Evolutionary conservation across 164 flowering plant genomes (phyloP), one percentile per base, ranked within the genome.

Genomic region (Aristolochia contorta): DNA sequence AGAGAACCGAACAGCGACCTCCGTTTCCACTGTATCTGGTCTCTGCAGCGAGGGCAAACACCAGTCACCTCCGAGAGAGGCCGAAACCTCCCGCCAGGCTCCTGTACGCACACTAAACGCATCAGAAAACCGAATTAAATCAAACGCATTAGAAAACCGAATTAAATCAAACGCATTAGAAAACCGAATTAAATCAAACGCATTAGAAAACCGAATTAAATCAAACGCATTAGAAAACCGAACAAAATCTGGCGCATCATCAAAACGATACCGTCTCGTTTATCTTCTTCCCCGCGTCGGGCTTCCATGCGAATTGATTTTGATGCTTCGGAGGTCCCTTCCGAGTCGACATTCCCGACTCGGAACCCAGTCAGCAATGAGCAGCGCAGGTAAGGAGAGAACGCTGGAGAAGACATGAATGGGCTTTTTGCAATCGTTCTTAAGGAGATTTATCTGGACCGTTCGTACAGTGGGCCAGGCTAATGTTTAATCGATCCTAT

Each of bases 1-100:
- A 56, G 41, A 32, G 48, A 41, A 32, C 27, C 15, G 50, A 18
- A 1, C 16, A 3, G 33, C 23, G 16, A 68, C 71, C 83, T 87
- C 53, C 99, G 92, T 60, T 94, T 94, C 99, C 99, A 94, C 25
- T 88, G 88, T 55, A 94, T 91, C 75, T 94, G 99, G 4, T 81
- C 94, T 67, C 67, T 85, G 57, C 99, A 94, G 5, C 95, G 80
- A 16, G 47, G 67, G 69, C 97, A 88, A 0, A 94, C 91, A 16
- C 99, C 96, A 3, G 95, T 91, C 20, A 91, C 70, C 49, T 88
- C 93, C 0, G 99, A 83, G 43, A 32, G 75, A 0, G 97, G 99
- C 54, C 79, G 80, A 7, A 80, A 70, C 75, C 62, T 82, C 20
- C 97, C 96, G 50, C 99, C 99, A 4, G 80, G 75, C 74, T 90